Evolutionary conservation across 2,329 filamentous ascomycete genomes (phyloP).

Genomic region (Phaeosphaeria sp.): DNA sequence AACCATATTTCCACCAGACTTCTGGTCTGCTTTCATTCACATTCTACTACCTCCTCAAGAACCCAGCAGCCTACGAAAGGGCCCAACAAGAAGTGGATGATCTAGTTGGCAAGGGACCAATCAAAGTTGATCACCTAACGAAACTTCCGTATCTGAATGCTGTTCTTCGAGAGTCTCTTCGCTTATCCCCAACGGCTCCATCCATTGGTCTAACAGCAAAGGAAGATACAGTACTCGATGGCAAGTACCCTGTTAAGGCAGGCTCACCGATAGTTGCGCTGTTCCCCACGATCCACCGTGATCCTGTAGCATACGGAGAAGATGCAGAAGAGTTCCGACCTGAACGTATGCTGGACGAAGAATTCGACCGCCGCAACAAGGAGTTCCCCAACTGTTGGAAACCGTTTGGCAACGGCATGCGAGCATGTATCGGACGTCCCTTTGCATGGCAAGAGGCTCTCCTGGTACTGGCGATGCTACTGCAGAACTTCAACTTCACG

Average conservation of each 20-base stretch:
- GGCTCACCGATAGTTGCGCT: conserved; percentile 41
- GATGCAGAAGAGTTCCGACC: conserved; percentile 55
- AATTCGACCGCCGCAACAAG: conserved; percentile 48
- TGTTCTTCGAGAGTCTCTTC: conserved; percentile 63
- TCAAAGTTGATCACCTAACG: conserved; percentile 58
- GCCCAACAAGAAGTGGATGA: conserved; percentile 63
- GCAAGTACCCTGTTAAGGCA: conserved; percentile 48
- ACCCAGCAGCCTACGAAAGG: conserved; percentile 56
- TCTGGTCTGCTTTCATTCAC: conserved; percentile 50
- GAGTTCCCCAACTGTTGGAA: conserved; percentile 56
- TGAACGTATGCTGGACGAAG: conserved; percentile 56
- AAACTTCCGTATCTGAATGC: conserved; percentile 63
- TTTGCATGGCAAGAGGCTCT: conserved; percentile 64
- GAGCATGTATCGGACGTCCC: conserved; percentile 61
- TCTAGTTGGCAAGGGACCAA: conserved; percentile 56
- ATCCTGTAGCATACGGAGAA: conserved; percentile 53
- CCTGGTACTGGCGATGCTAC: conserved; percentile 51
- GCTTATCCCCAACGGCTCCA: conserved; percentile 62
- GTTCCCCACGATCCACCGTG: conserved; percentile 49
- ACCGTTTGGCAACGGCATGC: conserved; percentile 62
- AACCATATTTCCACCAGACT: conserved; percentile 17
- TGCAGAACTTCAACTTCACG: conserved; percentile 55
- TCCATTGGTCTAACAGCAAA: conserved; percentile 52
- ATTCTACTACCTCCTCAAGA: conserved; percentile 61
- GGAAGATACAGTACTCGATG: conserved; percentile 41